Percentiles rank a stretch among this genome's conserved stretches.
Evolutionary conservation across 139 green algal genomes (phyloP).

Genomic region (Limnomonas spitsbergensis): DNA sequence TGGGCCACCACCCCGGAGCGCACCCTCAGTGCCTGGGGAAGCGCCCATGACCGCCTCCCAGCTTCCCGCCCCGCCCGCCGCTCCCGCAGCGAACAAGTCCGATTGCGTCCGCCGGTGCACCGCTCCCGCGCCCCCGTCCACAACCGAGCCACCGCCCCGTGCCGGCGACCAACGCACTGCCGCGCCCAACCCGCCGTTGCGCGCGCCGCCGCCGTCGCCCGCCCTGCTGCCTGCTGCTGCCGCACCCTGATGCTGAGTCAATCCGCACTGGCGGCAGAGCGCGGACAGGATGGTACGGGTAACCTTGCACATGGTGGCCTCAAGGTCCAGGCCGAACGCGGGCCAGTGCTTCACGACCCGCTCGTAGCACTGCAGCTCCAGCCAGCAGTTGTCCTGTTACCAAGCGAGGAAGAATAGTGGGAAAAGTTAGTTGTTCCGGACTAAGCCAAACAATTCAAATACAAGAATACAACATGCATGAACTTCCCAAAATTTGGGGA

Average conservation of each 20-base stretch:
- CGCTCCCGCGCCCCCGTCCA: neutral
- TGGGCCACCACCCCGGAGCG: neutral
- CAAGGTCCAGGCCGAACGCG: slow-evolving; percentile 44
- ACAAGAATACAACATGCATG: no score
- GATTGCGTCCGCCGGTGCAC: neutral
- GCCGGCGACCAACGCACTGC: neutral
- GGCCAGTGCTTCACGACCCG: slow-evolving; percentile 46
- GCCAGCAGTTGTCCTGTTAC: slow-evolving; percentile 27
- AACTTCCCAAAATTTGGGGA: no score
- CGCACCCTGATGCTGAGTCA: neutral
- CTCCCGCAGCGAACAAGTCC: neutral
- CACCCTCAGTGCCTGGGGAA: neutral
- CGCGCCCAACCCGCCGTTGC: neutral
- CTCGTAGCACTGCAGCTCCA: slow-evolving; percentile 36
- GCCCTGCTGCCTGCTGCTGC: neutral
- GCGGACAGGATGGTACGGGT: slow-evolving; percentile 34
- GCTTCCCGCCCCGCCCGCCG: neutral
- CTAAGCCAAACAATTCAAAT: no score
- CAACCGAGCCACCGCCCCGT: neutral
- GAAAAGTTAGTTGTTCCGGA: neutral
- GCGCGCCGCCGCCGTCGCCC: neutral
- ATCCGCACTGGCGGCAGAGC: slow-evolving; percentile 23
- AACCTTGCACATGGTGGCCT: slow-evolving; percentile 46
- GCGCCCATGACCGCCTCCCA: no score
- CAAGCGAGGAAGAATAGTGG: neutral